These are phyloP conservation scores for Globisporangium middletonii DNA, from an alignment of 352 stramenopile genomes.

Conservation along the genomic window DNA sequence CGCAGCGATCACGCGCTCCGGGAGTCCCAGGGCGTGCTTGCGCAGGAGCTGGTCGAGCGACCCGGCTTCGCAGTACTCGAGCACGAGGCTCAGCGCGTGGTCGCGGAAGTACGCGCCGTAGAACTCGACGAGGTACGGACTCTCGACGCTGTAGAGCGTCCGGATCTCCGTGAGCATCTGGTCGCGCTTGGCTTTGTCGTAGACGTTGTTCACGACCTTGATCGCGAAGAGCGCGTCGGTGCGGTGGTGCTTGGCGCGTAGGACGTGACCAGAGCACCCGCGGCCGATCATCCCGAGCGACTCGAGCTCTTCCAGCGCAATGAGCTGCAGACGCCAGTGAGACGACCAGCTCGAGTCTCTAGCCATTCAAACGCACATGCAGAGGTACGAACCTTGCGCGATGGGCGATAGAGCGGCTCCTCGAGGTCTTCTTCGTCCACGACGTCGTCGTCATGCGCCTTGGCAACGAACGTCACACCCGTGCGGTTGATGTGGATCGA, in stretches of 20 bases:
- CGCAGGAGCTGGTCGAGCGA: conserved; percentile 49
- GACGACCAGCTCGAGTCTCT: neutral
- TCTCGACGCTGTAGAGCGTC: conserved; percentile 68
- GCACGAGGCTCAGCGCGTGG: conserved; percentile 57
- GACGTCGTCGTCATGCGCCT: neutral
- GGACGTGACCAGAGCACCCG: conserved; percentile 57
- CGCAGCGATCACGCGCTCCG: conserved; percentile 42
- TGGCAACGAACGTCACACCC: conserved; percentile 46
- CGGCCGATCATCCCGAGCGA: conserved; percentile 46
- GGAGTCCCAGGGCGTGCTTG: conserved; percentile 14
- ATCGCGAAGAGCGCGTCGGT: conserved; percentile 43
- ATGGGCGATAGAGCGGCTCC: conserved; percentile 2
- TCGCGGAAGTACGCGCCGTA: conserved; percentile 74
- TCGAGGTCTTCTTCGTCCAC: neutral
- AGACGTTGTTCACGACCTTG: conserved; percentile 72
- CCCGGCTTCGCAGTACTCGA: conserved; percentile 57
- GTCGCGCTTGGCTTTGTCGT: conserved; percentile 69
- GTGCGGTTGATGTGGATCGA: conserved; percentile 57
- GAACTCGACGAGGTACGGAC: conserved; percentile 54
- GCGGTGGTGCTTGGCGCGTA: conserved; percentile 39
- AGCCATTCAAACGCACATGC: neutral
- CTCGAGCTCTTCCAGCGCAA: conserved; percentile 50
- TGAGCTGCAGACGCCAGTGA: conserved; percentile 11
- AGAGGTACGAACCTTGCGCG: conserved; percentile 7
- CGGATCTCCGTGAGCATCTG: conserved; percentile 78